Evolutionary conservation across 129 eudicot species (phyloP), one percentile per base, ranked within the genome.

Genomic region (Pseudognaphalium luteoalbum): DNA sequence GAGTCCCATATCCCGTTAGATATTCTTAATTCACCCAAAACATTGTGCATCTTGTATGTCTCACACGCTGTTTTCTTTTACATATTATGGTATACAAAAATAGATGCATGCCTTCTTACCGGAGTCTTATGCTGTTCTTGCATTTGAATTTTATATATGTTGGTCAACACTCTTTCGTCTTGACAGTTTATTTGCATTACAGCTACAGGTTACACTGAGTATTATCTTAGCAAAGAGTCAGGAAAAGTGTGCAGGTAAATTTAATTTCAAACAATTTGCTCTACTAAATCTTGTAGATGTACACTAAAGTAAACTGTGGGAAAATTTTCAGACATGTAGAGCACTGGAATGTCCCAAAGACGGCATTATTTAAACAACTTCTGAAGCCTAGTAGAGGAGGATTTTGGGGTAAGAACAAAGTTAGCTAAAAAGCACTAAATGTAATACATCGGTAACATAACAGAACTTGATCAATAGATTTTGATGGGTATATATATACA

Each of bases 191-290:
- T 25, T 57, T 63, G n/a, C 51, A 21, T 78, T 83, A 70, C 88
- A 94, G 98, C 98, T 68, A 94, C 97, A 50, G 98, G 98, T 75
- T 94, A 91, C 66, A 94, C 98, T 1, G 98, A 94, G 84, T 94
- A 94, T 68, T 94, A 87, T 66, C 86, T 94, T 77, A 90, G 91
- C 86, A 78, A 83, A 72, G 72, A 87, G 77, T 85, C 98, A 58
- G 97, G 98, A 60, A 94, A 80, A 87, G 93, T 94, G 37, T 87
- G 88, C 96, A 85, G 98, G 98, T 93, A 87, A 22, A 35, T 9
- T 3, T 4, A 30, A 6, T 25, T 61, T 10, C 3, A 12, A 32
- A 32, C 57, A 28, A 12, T 74, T 65, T 41, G 17, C 32, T 70
- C 35, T 32, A 9, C 8, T 7, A n/a, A 47, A 6, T 69, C 4